Conservation (phyloP, 2,329 filamentous ascomycete genomes). For the Phialemoniopsis sp. region DNA sequence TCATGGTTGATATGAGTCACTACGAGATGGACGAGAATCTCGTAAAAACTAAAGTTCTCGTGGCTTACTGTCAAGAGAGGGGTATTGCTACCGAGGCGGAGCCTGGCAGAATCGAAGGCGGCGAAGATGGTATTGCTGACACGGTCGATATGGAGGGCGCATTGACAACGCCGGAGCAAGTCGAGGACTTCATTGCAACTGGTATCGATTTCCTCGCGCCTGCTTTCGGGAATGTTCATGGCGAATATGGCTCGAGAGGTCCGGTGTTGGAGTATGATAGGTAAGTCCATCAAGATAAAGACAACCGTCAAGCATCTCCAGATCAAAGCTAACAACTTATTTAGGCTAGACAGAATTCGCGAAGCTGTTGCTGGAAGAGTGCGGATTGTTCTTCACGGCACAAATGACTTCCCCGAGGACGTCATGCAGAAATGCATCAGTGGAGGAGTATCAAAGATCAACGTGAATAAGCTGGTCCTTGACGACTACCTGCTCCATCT, state of each 20-base stretch:
- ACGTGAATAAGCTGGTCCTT: constrained; percentile 51
- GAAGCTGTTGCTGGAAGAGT: constrained; percentile 28
- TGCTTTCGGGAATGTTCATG: constrained; percentile 66
- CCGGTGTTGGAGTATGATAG: constrained; percentile 10
- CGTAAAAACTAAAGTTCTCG: constrained; percentile 56
- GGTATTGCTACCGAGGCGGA: constrained; percentile 69
- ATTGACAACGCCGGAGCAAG: constrained; percentile 59
- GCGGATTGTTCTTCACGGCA: constrained; percentile 48
- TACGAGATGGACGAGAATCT: constrained; percentile 70
- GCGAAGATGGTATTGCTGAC: constrained; percentile 65
- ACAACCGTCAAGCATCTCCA: too few species aligned
- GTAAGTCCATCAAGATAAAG: too few species aligned
- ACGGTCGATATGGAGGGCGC: constrained; percentile 58
- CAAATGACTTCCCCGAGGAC: constrained; percentile 47
- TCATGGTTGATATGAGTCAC: constrained; percentile 75
- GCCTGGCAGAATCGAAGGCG: constrained; percentile 61
- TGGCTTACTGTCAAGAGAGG: constrained; percentile 57
- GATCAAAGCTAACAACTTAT: too few species aligned
- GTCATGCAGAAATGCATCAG: constrained; percentile 46
- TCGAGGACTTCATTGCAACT: constrained; percentile 56
- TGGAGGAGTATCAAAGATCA: constrained; percentile 48
- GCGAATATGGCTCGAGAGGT: constrained; percentile 39
- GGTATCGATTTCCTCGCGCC: constrained; percentile 65
- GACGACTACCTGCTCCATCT: constrained; percentile 38
- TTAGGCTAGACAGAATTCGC: constrained; percentile 7